These are phyloP conservation scores for Endothia cerciana DNA, from an alignment of 2,329 filamentous ascomycete genomes.

Conservation along the genomic window DNA sequence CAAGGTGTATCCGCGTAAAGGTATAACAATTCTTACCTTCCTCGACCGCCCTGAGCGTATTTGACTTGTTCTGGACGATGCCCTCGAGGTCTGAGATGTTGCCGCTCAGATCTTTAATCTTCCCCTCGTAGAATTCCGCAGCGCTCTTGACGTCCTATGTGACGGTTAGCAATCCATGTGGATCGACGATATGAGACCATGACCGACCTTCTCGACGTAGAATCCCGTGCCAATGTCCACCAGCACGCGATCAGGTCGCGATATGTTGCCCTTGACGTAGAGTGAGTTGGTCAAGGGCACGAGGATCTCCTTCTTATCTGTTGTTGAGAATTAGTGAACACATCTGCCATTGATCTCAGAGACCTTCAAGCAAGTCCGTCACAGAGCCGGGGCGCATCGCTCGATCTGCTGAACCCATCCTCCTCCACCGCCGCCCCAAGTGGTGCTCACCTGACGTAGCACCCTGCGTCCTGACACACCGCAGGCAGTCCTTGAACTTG, in stretches of 20 bases:
- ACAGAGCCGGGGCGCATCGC: neutral
- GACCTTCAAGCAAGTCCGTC: conserved; percentile 9
- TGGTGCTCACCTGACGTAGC: conserved; percentile 30
- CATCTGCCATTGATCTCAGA: neutral
- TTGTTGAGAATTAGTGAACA: neutral
- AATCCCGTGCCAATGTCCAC: conserved; percentile 95
- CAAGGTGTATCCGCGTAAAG: neutral
- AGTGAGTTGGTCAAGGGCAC: conserved; percentile 95
- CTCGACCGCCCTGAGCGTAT: conserved; percentile 84
- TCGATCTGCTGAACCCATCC: neutral
- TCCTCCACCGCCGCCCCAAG: neutral
- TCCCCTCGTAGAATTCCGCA: conserved; percentile 59
- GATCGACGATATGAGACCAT: neutral
- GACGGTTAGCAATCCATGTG: conserved; percentile 9
- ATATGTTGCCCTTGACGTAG: conserved; percentile 84
- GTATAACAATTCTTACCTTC: conserved; percentile 65
- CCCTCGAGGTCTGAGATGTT: conserved; percentile 61
- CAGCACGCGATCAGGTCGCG: conserved; percentile 75
- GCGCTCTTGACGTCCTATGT: conserved; percentile 57
- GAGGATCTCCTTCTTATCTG: conserved; percentile 64
- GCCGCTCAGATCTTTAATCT: conserved; percentile 55
- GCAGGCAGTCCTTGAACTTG: conserved; percentile 89
- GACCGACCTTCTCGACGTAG: conserved; percentile 82
- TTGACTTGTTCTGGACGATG: conserved; percentile 72
- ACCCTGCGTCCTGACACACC: conserved; percentile 63